phyloP scores from a whole-genome alignment of 805 yeast species.

The Komagataella ulmi region DNA sequence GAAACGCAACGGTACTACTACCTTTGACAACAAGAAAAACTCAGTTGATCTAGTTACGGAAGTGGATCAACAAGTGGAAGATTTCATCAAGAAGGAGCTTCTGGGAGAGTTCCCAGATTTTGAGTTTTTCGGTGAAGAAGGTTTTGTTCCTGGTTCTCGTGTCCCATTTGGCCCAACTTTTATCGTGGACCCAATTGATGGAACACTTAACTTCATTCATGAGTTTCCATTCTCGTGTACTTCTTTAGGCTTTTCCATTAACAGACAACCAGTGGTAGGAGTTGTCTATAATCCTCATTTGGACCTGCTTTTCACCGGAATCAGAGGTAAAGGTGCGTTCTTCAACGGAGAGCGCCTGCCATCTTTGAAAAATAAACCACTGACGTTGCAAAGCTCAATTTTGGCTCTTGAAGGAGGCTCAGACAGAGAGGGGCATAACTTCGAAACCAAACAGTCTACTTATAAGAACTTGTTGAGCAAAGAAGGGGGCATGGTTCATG shows the following conservation, averaged over 20 bases:
- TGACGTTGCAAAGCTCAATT: constrained; percentile 36
- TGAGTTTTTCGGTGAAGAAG: constrained; percentile 50
- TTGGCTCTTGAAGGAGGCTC: constrained; percentile 51
- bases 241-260: constrained; percentile 41
- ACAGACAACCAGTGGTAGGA: constrained; percentile 40
- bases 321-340: constrained; percentile 41
- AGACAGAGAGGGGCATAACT: constrained; percentile 39
- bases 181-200: constrained; percentile 54
- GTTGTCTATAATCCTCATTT: constrained; percentile 53
- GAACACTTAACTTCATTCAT: constrained; percentile 55
- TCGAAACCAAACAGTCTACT: constrained; percentile 33
- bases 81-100: constrained; percentile 17
- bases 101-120: constrained; percentile 28
- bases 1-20: constrained; percentile 32
- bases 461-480: constrained; percentile 29
- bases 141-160: constrained; percentile 34
- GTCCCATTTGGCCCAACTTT: constrained; percentile 43
- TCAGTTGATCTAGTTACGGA: constrained; percentile 51
- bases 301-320: constrained; percentile 37
- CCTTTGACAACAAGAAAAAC: constrained; percentile 42
- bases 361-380: constrained; percentile 15
- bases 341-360: constrained; percentile 28
- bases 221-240: constrained; percentile 49
- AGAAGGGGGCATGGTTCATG: constrained; percentile 46
- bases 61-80: constrained; percentile 43